Evolutionary conservation across 192 early-diverging fungal genomes (phyloP), one percentile per base, ranked within the genome.

Genomic region (Polychytrium aggregatum): DNA sequence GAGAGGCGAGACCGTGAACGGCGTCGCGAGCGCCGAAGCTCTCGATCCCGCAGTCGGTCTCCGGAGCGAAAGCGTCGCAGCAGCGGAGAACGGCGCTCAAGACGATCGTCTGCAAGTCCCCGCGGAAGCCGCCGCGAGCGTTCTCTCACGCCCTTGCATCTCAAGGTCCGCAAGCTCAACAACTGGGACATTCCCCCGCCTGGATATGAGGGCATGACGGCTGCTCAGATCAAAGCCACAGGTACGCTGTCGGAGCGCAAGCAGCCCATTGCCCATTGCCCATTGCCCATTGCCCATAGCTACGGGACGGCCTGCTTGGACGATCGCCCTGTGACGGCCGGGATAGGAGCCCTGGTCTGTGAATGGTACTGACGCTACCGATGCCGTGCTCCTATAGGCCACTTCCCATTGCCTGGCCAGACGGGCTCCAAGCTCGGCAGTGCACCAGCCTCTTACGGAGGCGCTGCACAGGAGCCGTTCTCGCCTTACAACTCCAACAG

Each of bases 111-210:
- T 50, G 48, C 56, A 11, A 57, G 56, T 29, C 56, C 56, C 33
- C 21, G 48, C 14, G 31, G 47, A 17, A 16, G 29, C 43, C 56
- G 56, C 21, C 39, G 42, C 27, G 25, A 46, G 35, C 13, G 28
- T 42, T 38, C 37, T 16, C 41, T 84, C 6, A 63, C 82, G 22
- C 92, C 95, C 14, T 56, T 98, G 18, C 82, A 92, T 55, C 68
- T 83, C 53, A 61, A 88, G 44, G 64, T 63, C 14, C 70, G 83
- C 17, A 90, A 87, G 60, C 76, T 95, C 26, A 79, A 81, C 48
- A 79, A 85, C 60, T 98, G 95, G 95, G 95, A 98, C 68, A 64
- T 86, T 43, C 67, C 88, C 9, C 95, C 95, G 29, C 71, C 76
- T 9, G 91, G 90, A 21, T 95, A 79, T 51, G 90, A 97, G 60